Percentiles rank a stretch among this genome's conserved stretches.
phyloP scores from a whole-genome alignment of 805 yeast species.

The Candida andamanensis region DNA sequence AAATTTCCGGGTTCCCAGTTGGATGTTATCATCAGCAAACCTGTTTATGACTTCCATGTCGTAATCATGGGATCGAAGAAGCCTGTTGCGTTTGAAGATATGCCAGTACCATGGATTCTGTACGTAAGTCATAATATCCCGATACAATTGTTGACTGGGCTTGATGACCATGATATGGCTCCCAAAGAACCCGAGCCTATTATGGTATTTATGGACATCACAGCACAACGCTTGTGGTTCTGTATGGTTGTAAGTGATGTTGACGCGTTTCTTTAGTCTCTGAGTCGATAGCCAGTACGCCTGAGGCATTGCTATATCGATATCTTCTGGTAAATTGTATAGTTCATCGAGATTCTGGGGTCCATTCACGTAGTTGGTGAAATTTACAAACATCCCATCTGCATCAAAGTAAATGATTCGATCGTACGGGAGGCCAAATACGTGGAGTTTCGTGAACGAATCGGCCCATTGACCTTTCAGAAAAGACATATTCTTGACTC shows the following conservation, averaged over 20 bases:
- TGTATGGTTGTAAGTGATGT: constrained; percentile 3
- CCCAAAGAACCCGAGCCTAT: constrained; percentile 27
- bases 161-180: constrained; percentile 57
- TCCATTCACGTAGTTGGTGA: constrained; percentile 1
- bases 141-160: constrained; percentile 35
- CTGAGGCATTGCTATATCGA: constrained; percentile 27
- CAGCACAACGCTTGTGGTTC: constrained; percentile 7
- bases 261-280: constrained; percentile 11
- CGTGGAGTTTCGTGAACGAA: constrained; percentile 51
- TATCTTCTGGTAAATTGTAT: constrained; percentile 21
- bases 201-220: constrained; percentile 24
- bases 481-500: constrained; percentile 15
- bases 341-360: constrained; percentile 25
- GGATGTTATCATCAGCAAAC: constrained; percentile 22
- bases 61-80: constrained; percentile 33
- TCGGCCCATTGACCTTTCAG: constrained; percentile 35
- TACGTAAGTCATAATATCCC: constrained; percentile 17
- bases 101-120: constrained; percentile 27
- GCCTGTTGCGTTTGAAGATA: constrained; percentile 13
- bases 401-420: constrained; percentile 55
- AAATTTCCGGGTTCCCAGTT: constrained; percentile 11
- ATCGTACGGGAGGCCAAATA: constrained; percentile 49
- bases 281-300: constrained; percentile 29
- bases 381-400: constrained; percentile 40
- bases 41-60: constrained; percentile 53